phyloP scores from a whole-genome alignment of 2,329 filamentous ascomycete genomes.

The Penicillium sp. region DNA sequence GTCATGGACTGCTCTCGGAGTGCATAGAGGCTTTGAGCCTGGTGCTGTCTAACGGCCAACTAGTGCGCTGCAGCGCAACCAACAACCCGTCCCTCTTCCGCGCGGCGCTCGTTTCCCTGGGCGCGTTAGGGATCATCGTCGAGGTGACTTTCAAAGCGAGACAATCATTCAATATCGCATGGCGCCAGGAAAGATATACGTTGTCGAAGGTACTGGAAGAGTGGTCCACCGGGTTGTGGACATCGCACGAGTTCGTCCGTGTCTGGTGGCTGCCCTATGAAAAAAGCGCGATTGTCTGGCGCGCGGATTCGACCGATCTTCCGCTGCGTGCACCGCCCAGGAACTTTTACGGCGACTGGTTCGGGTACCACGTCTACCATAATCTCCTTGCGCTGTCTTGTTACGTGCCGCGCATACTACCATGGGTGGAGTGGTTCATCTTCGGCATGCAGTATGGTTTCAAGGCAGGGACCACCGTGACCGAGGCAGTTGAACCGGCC shows the following conservation, averaged over 20 bases:
- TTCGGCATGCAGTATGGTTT: slow-evolving; percentile 98
- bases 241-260: slow-evolving; percentile 78
- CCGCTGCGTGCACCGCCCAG: slow-evolving; percentile 58
- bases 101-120: slow-evolving; percentile 81
- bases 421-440: slow-evolving; percentile 92
- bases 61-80: slow-evolving; percentile 65
- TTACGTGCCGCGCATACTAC: slow-evolving; percentile 73
- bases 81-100: slow-evolving; percentile 78
- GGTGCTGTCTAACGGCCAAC: slow-evolving; percentile 75
- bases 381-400: slow-evolving; percentile 80
- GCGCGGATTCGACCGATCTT: slow-evolving; percentile 72
- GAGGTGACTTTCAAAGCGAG: slow-evolving; percentile 83
- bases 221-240: slow-evolving; percentile 79
- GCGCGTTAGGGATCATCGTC: slow-evolving; percentile 84
- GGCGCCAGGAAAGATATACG: slow-evolving; percentile 75
- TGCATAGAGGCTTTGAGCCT: slow-evolving; percentile 72
- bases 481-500: slow-evolving; percentile 75
- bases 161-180: slow-evolving; percentile 78
- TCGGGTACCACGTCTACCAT: slow-evolving; percentile 91
- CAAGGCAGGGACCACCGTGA: slow-evolving; percentile 60
- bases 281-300: slow-evolving; percentile 83
- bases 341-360: slow-evolving; percentile 75
- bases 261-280: slow-evolving; percentile 99
- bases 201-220: slow-evolving; percentile 66
- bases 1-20: slow-evolving; percentile 80